These are phyloP conservation scores for Ampelocalamus luodianensis DNA, from an alignment of 176 grass and related monocot species.

Conservation along the genomic window DNA sequence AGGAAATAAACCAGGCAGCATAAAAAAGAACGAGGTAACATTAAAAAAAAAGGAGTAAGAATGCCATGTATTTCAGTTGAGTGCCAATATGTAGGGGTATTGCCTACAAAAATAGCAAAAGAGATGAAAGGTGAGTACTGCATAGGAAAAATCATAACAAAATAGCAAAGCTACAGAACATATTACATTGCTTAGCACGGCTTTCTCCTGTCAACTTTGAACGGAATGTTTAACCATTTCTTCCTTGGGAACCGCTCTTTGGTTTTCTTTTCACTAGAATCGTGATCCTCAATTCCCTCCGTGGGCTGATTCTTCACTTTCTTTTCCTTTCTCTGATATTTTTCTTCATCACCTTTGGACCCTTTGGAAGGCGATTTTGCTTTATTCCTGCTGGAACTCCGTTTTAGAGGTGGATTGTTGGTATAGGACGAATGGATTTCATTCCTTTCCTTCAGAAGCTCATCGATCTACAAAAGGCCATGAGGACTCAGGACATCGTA, in stretches of 20 bases:
- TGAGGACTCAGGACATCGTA: not conserved
- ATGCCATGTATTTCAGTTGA: not conserved
- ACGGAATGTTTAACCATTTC: constrained; percentile 87
- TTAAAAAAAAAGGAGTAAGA: constrained; percentile 20
- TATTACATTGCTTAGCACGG: constrained; percentile 70
- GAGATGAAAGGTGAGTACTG: not conserved
- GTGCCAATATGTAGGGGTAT: not conserved
- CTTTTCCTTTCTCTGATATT: constrained; percentile 55
- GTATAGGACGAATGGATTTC: constrained; percentile 88
- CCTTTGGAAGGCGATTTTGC: constrained; percentile 57
- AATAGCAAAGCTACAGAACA: constrained; percentile 2
- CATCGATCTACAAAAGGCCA: constrained; percentile 63
- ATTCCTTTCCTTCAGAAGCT: constrained; percentile 86
- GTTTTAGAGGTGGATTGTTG: constrained; percentile 65
- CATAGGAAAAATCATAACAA: constrained; percentile 3
- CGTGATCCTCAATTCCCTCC: constrained; percentile 49
- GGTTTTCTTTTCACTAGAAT: constrained; percentile 59
- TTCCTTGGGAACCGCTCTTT: constrained; percentile 63
- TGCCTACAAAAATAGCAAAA: constrained; percentile 35
- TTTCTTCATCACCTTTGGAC: constrained; percentile 52
- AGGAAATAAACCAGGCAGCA: constrained; percentile 37
- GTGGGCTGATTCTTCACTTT: constrained; percentile 61
- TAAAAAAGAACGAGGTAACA: constrained; percentile 2
- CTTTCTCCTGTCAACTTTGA: constrained; percentile 95
- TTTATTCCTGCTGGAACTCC: constrained; percentile 74